Evolutionary conservation across 2,329 filamentous ascomycete genomes (phyloP), one percentile per base, ranked within the genome.

Genomic region (Ophiosphaerella narmari): DNA sequence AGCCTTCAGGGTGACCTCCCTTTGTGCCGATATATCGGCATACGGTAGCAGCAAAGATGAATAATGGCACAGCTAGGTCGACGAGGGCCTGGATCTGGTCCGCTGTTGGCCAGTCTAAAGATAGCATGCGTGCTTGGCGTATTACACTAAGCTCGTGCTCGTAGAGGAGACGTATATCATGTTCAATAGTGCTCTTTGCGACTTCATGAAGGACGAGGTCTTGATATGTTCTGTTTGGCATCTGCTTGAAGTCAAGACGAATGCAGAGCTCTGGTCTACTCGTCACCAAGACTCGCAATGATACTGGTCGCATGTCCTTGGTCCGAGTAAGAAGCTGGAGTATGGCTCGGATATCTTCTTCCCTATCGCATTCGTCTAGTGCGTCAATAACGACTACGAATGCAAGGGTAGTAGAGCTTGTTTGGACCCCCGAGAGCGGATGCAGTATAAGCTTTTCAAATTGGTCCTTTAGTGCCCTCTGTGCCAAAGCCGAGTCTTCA

Each of bases 291-390:
- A 64, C 36, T 16, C 55, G 55, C 29, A 62, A 18, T 14, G 39
- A 29, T 23, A 56, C 39, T 13, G 39, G 44, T 7, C 26, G 43
- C 16, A 51, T 40, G 14, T 54, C 36, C 34, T 43, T 48, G 1
- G 49, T 46, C 34, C 14, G 44, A 42, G 48, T 31, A 34, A 62
- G 47, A 2, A 59, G 54, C 39, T 54, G 48, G 11, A 60, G 43
- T 18, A 62, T 60, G 1, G 16, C 33, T 26, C 31, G 33, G n/a
- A 57, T 31, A 14, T 60, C 43, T 29, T 45, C 36, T 8, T 59
- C 53, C 11, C 40, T 12, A 2, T 69, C 62, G 42, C 66, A 73
- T 43, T 73, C 67, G 36, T 72, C 66, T 2, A 72, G 52, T 3
- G 69, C 68, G 43, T 73, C 51, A 12, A 62, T 47, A 2, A 62